Evolutionary conservation across 192 early-diverging fungal genomes (phyloP).

Genomic region (Umbelopsis ramanniana): DNA sequence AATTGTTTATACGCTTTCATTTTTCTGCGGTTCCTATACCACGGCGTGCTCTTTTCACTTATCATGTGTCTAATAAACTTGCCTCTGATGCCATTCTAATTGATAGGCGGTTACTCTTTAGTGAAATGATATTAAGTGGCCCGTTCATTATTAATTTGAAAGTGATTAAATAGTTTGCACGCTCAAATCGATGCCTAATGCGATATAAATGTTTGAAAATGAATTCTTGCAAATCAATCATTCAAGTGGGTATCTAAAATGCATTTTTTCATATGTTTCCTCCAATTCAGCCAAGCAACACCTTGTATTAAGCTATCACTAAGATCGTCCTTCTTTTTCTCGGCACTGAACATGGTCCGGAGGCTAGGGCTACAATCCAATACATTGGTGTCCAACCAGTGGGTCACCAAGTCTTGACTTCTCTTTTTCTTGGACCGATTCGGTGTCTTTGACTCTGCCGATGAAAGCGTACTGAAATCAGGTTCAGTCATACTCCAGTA

Average conservation of each 20-base stretch:
- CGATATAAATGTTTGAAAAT: too few species aligned
- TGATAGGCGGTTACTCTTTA: too few species aligned
- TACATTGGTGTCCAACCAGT: constrained; percentile 28
- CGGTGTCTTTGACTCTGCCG: neutral
- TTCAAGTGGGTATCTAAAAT: constrained; percentile 7
- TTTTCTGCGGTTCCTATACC: too few species aligned
- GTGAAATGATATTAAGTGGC: too few species aligned
- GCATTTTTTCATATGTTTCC: constrained; percentile 21
- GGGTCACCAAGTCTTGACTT: constrained; percentile 26
- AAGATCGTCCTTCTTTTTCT: constrained; percentile 53
- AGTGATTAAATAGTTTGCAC: neutral
- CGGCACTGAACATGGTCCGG: constrained; percentile 33
- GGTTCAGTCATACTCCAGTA: constrained; percentile 6
- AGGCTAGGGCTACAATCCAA: constrained; percentile 24
- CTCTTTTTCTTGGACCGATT: constrained; percentile 35
- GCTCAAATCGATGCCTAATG: neutral
- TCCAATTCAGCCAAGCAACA: constrained; percentile 54
- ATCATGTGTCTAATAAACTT: neutral
- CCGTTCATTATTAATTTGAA: too few species aligned
- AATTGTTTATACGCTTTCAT: neutral
- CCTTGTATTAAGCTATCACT: constrained; percentile 56
- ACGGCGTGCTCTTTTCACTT: too few species aligned
- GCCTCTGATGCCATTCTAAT: neutral
- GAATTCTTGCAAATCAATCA: neutral
- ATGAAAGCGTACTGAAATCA: neutral